These are phyloP conservation scores for Pseudogymnoascus sp. DNA, from an alignment of 2,329 filamentous ascomycete species.

Conservation along the genomic window DNA sequence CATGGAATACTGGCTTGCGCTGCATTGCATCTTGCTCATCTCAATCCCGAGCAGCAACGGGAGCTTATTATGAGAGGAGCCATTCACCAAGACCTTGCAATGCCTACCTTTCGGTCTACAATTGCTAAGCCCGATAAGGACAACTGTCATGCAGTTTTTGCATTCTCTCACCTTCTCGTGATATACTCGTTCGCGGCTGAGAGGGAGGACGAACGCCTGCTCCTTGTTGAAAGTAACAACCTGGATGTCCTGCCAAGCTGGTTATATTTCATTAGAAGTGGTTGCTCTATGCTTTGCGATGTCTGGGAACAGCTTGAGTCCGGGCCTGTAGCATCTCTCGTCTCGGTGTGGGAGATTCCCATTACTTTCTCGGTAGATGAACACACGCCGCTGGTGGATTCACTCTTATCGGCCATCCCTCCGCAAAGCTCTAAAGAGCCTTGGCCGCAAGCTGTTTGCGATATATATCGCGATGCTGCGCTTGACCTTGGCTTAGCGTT, in stretches of 20 bases:
- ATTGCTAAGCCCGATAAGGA: conserved; percentile 10
- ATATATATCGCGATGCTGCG: conserved; percentile 12
- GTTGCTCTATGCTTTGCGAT: conserved; percentile 16
- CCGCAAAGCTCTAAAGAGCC: conserved; percentile 2
- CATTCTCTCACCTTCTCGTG: conserved; percentile 16
- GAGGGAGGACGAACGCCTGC: conserved; percentile 16
- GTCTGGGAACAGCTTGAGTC: conserved; percentile 14
- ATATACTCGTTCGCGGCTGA: conserved; percentile 17
- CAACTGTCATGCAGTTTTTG: conserved; percentile 15
- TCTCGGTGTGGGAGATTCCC: conserved; percentile 13
- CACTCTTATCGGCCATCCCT: conserved; percentile 9
- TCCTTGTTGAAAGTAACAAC: conserved; percentile 9
- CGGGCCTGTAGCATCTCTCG: conserved; percentile 13
- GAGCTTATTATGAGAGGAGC: conserved; percentile 12
- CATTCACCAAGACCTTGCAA: conserved; percentile 12
- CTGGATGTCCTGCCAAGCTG: conserved; percentile 13
- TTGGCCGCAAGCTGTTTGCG: conserved; percentile 10
- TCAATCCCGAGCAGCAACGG: conserved; percentile 7
- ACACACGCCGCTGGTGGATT: not conserved
- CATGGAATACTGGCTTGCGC: conserved; percentile 34
- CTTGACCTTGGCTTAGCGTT: conserved; percentile 15
- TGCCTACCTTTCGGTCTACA: conserved; percentile 14
- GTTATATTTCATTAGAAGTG: conserved; percentile 16
- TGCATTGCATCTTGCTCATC: conserved; percentile 16
- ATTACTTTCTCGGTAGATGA: conserved; percentile 1